Base-by-base conservation (phyloP, 176 grass and related monocot genomes). In the Avena eriantha region DNA sequence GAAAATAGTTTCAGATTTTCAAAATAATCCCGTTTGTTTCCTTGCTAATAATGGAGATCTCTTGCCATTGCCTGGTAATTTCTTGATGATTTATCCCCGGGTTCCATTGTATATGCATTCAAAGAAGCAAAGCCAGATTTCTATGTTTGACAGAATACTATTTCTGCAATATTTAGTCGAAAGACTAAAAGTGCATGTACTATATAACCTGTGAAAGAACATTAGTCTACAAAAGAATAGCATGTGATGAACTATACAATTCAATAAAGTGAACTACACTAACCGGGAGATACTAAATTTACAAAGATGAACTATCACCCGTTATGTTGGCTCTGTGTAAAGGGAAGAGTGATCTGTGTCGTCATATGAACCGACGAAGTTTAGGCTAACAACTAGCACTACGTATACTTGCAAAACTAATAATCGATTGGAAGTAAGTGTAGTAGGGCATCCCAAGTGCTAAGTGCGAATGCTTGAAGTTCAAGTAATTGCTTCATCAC, bases 271-370 rank as follows among this genome's bases (percentile, higher is more conserved):
- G 64, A 82, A 51, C 65, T 69, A 82, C 64, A 55, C 60, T 81
- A 49, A 74, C 41, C 83, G 78, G 21, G 54, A 71, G 64, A 33
- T 10, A 5, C 33, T 75, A 34, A 70, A 41, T 80, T 58, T 77
- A 87, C 56, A 81, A 72, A 59, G 34, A 55, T 23, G 58, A 71
- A 55, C 79, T 61, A 86, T 45, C 59, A 81, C 58, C 69, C 49
- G 50, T 65, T 60, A 67, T 55, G 48, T 76, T 59, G 76, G 51
- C 33, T 21, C 76, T 65, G 19, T 45, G 19, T 72, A 11, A 73
- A 87, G 22, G 34, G 36, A 76, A 80, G 49, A 86, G 80, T 59
- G 56, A 75, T 68, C 47, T 45, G 36, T 41, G 53, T 80, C 67
- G 50, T 87, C 29, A 60, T 76, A 33, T 36, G 75, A 53, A 77